These are phyloP conservation scores for Trichosporon faecale DNA, from an alignment of 1,284 basidiomycete genomes.

Conservation along the genomic window DNA sequence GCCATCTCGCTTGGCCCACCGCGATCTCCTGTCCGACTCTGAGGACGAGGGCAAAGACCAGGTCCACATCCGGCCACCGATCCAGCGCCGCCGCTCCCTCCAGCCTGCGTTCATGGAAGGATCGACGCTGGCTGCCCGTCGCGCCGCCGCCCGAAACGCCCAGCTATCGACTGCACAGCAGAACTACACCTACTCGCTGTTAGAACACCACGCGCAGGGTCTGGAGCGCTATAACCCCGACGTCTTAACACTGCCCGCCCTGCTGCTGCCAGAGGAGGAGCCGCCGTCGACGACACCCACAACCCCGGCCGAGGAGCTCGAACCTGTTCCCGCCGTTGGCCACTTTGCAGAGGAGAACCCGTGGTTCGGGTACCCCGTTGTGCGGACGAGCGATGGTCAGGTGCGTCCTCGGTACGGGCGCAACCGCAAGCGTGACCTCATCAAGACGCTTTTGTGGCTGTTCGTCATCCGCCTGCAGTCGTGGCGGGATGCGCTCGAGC, in stretches of 20 bases:
- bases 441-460: slow-evolving; percentile 51
- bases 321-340: neutral
- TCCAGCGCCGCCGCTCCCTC: slow-evolving; percentile 21
- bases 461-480: slow-evolving; percentile 48
- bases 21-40: slow-evolving; percentile 43
- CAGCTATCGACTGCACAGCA: slow-evolving; percentile 3
- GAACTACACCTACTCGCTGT: slow-evolving; percentile 42
- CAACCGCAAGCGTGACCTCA: slow-evolving; percentile 50
- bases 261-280: neutral
- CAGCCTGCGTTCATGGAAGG: slow-evolving; percentile 34
- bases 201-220: slow-evolving; percentile 42
- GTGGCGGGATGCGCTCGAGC: slow-evolving; percentile 37
- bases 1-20: slow-evolving; percentile 45
- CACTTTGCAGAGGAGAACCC: slow-evolving; percentile 34
- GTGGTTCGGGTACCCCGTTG: slow-evolving; percentile 51
- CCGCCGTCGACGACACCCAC: neutral
- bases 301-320: neutral
- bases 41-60: slow-evolving; percentile 27
- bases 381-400: slow-evolving; percentile 29
- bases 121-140: slow-evolving; percentile 21
- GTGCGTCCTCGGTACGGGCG: slow-evolving; percentile 46
- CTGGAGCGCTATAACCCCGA: slow-evolving; percentile 31
- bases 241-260: neutral
- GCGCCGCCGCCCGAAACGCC: slow-evolving; percentile 15
- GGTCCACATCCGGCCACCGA: neutral